phyloP scores from a whole-genome alignment of 306 rosid genomes.

The Styphnolobium japonicum region DNA sequence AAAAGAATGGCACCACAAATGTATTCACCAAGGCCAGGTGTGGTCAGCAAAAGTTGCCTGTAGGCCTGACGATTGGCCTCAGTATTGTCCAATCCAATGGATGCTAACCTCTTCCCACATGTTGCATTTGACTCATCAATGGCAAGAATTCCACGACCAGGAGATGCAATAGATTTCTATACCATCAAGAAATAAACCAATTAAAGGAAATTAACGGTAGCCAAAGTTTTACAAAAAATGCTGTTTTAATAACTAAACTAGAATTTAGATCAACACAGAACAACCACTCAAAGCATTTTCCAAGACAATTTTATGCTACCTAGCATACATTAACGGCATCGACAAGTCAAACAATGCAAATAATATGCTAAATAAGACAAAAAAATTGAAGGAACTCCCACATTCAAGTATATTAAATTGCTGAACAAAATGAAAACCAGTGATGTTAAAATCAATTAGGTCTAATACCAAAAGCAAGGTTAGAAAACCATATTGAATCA shows the following conservation, averaged over 20 bases:
- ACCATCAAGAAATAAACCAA: slow-evolving; percentile 19
- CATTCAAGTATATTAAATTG: not conserved
- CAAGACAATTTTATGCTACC: not conserved
- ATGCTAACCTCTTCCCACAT: slow-evolving; percentile 87
- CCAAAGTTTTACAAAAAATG: not conserved
- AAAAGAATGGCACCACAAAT: slow-evolving; percentile 91
- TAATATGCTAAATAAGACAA: too few relatives aligned
- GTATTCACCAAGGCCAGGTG: slow-evolving; percentile 94
- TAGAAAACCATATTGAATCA: not conserved
- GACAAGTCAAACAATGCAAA: slow-evolving; percentile 9
- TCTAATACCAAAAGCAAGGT: not conserved
- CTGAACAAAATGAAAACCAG: not conserved
- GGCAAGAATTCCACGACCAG: slow-evolving; percentile 98
- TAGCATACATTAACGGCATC: not conserved
- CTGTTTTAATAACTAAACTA: not conserved
- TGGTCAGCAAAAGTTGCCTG: slow-evolving; percentile 86
- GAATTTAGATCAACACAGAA: not conserved
- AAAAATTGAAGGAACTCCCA: not conserved
- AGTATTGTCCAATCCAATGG: slow-evolving; percentile 88
- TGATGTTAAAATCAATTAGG: not conserved
- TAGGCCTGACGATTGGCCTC: slow-evolving; percentile 91
- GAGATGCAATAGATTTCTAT: slow-evolving; percentile 88
- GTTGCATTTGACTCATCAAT: slow-evolving; percentile 98
- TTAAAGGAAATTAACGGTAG: not conserved
- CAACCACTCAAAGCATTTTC: not conserved